Base-by-base conservation (phyloP, 306 rosid genomes). In the Canavalia ensiformis region DNA sequence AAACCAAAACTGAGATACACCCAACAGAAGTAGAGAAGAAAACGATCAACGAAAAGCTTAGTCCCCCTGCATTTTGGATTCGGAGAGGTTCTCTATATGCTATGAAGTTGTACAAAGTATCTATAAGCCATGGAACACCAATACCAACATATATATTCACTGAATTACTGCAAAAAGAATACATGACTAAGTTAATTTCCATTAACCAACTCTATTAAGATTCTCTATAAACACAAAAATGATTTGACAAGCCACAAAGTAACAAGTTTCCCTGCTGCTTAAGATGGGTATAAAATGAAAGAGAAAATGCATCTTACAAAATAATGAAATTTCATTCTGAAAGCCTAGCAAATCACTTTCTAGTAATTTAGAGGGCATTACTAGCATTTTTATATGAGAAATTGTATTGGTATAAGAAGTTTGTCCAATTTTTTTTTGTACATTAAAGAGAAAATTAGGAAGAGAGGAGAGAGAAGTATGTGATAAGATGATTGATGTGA, bases 111-210 rank as follows among this genome's bases (percentile, higher is more conserved):
- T 91, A 91, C 63, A 88, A 83, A 7, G 97, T 90, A 88, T 88
- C 85, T 29, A 95, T 95, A 83, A 93, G 88, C 98, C 99, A 95
- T 30, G 98, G 99, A 81, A 95, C 84, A 57, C 99, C 99, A 31
- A 95, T 95, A 79, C 98, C 99, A 51, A 95, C 91, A 18, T 93
- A 95, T 78, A 91, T 95, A 72, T 95, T 95, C 91, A 95, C 99
- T 1, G 99, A 91, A 79, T 95, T 95, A 81, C 99, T 93, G 84
- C 88, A 72, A 68, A 81, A 60, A 62, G 9, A 79, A 82, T 8
- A n/a, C 69, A 54, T 41, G 49, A 55, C 55, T 4, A 33, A 45
- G 44, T 67, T 29, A 86, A 64, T 69, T 66, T 58, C 42, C 31
- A 74, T 39, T 77, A 63, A 74, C 58, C 46, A 75, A 69, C 70